Evolutionary conservation across 169 alveolate species (phyloP), one percentile per base, ranked within the genome.

Genomic region (Theileria sp.): DNA sequence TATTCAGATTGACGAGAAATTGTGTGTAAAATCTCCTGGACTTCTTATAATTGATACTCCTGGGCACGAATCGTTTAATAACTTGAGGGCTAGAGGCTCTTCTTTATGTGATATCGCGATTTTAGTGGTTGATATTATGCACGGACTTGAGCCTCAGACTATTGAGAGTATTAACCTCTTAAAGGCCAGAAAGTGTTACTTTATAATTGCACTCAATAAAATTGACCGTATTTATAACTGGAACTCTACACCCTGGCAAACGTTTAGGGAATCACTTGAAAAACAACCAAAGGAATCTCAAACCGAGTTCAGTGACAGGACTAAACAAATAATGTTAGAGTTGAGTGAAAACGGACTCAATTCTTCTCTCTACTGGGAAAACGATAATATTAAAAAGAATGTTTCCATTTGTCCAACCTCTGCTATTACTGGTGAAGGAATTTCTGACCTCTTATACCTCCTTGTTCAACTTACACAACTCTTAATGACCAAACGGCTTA

Each of bases 401-500:
- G 95, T 98, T 26, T 95, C 98, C 49, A 95, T 98, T 12, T 98
- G 97, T 17, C 99, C 99, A 0, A 98, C 99, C 19, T 94, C 98
- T 56, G 99, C 99, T 4, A 93, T 97, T 54, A 98, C 99, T 4
- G 99, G 99, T 28, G 99, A 98, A 87, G 99, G 99, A 19, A 90
- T 98, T 7, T 98, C 99, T 21, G 99, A 97, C 84, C 82, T 98
- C 38, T 84, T 98, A 66, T 94, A 94, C 64, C 88, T 97, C 49
- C 88, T 98, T 44, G 95, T 95, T 8, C 94, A 97, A 68, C 88
- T 94, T 62, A 95, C 99, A 0, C 97, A 97, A 75, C 94, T 80
- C 51, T 81, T 96, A 86, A 93, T 95, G 96, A 92, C 89, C 32
- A 92, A 95, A 83, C 87, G 94, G 65, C 92, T 93, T 44, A 93